Base-by-base conservation (phyloP, 495 filamentous ascomycete genomes). In the Parathielavia hyrcaniae region DNA sequence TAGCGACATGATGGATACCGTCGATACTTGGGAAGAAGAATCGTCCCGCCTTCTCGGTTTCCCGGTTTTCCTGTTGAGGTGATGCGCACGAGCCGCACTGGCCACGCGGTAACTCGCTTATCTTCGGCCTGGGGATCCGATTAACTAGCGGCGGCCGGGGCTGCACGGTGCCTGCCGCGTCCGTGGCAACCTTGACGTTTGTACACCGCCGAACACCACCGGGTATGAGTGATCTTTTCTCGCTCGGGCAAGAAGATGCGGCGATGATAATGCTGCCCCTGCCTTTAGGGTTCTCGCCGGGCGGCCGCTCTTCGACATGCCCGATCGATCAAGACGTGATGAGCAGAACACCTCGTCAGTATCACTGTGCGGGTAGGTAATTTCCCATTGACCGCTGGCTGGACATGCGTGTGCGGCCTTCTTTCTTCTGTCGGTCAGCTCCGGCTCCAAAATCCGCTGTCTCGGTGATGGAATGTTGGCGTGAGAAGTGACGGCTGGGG, bases 201-300 rank as follows among this genome's bases (percentile, higher is more conserved):
- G 52, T 61, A 52, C 59, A 61, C 59, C 59, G 59, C 59, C 41
- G 40, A 56, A 61, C 53, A 34, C 53, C 46, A 38, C 47, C 14
- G 34, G 34, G 35, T 35, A 26, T 23, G 9, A 5, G 7, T 4
- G 19, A 8, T 8, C 4, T 20, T 23, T 26, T 14, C 13, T 17
- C 9, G 6, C 35, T 35, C 6, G 19, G 20, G 5, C 34, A 35
- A 40, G 49, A 23, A 52, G 32, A 30, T 30, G 30, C 5, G 12
- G 47, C 32, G 47, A 32, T 50, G 32, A 13, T 50, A 4, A 45
- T 22, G 35, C 13, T 14, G 2, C 35, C 4, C 44, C 22, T 46
- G 44, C 20, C 2, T 7, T 26, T 19, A 20, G n/a, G n/a, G n/a
- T n/a, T n/a, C 23, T 46, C 20, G 5, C 7, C 22, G 2, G 2